These are phyloP conservation scores for Plasmodium inui DNA, from an alignment of 169 alveolate species.

Conservation along the genomic window DNA sequence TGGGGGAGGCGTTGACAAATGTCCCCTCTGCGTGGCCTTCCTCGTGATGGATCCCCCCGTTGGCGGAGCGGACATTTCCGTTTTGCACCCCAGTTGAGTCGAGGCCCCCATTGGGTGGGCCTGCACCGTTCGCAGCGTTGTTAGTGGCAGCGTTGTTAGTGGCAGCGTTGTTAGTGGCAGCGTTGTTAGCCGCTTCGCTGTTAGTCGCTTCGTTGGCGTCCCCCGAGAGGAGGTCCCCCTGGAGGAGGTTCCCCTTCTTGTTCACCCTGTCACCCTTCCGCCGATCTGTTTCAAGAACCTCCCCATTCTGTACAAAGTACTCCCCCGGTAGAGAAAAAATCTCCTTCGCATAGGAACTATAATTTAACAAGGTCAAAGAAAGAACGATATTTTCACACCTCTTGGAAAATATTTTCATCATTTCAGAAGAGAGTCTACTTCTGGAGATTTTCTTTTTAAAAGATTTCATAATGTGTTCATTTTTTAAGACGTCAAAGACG, in stretches of 20 bases:
- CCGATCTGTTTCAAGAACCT: slow-evolving; percentile 12
- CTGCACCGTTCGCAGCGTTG: neutral
- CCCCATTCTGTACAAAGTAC: slow-evolving; percentile 27
- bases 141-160: no score
- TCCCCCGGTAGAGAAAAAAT: slow-evolving; percentile 39
- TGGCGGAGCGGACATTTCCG: neutral
- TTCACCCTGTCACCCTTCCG: slow-evolving; percentile 20
- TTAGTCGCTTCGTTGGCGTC: neutral
- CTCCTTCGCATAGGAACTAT: slow-evolving; percentile 43
- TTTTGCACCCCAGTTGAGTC: neutral
- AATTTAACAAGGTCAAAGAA: slow-evolving; percentile 52
- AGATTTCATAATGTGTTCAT: slow-evolving; percentile 41
- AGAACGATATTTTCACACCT: slow-evolving; percentile 39
- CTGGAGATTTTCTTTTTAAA: slow-evolving; percentile 69
- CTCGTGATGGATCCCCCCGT: neutral
- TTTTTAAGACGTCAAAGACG: slow-evolving; percentile 79
- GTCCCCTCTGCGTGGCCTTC: neutral
- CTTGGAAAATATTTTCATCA: slow-evolving; percentile 43
- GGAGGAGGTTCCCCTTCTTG: neutral
- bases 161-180: no score
- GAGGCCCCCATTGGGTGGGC: neutral
- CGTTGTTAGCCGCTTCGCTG: neutral
- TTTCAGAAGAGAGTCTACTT: slow-evolving; percentile 71
- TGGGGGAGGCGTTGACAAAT: neutral
- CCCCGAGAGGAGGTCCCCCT: neutral